A percentile compares a stretch with the other conserved stretches of the same genome.
Evolutionary conservation across 148 eudicot species (phyloP).

Genomic region (Rhododendron molle): DNA sequence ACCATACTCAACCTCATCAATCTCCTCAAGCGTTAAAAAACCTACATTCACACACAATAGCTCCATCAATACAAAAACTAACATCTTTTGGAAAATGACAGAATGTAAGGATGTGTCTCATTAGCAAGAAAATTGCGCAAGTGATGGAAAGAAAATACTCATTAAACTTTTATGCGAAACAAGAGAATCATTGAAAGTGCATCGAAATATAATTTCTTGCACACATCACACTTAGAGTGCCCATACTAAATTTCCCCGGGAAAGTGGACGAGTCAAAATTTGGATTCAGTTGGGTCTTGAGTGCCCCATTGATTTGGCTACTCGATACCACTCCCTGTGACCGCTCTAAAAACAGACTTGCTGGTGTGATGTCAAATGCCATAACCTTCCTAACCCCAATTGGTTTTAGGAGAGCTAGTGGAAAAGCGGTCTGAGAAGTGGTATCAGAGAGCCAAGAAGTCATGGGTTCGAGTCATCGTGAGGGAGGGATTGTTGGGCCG

Average conservation of each 20-base stretch:
- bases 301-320: too few relatives aligned
- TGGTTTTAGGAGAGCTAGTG: too few relatives aligned
- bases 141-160: background rate
- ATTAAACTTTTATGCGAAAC: background rate
- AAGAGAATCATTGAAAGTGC: background rate
- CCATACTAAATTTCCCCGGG: background rate
- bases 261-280: background rate
- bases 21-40: conserved; percentile 80
- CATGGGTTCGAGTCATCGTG: too few relatives aligned
- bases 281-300: background rate
- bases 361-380: too few relatives aligned
- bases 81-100: background rate
- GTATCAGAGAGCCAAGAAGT: too few relatives aligned
- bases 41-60: conserved; percentile 35
- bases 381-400: too few relatives aligned
- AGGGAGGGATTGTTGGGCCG: too few relatives aligned
- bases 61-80: background rate
- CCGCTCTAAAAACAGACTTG: too few relatives aligned
- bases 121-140: background rate
- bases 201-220: background rate
- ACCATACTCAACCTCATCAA: conserved; percentile 65
- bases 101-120: background rate
- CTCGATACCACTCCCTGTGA: too few relatives aligned
- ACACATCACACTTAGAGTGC: background rate
- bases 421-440: too few relatives aligned